Percentiles rank a stretch among this genome's conserved stretches.
Conservation (phyloP, 352 stramenopile species). For the Phytophthora tubulina region DNA sequence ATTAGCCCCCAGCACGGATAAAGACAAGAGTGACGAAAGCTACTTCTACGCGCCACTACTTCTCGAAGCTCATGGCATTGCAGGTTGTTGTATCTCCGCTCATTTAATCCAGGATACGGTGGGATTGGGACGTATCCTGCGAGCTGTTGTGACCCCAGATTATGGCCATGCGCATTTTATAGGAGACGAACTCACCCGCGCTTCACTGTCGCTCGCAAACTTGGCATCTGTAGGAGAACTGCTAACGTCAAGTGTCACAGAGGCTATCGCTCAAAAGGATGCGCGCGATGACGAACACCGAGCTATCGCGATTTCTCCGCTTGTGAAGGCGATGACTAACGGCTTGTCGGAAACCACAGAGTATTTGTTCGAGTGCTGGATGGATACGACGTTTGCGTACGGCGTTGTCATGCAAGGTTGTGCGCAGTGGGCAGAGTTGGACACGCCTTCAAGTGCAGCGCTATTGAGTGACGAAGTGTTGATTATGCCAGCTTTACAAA, state of each 20-base stretch:
- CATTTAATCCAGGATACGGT: slow-evolving; percentile 81
- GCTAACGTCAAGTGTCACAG: slow-evolving; percentile 52
- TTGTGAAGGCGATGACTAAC: slow-evolving; percentile 68
- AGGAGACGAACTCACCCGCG: slow-evolving; percentile 67
- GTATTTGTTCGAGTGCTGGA: slow-evolving; percentile 66
- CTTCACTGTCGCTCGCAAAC: slow-evolving; percentile 67
- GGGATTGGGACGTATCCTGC: slow-evolving; percentile 70
- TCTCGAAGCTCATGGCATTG: slow-evolving; percentile 75
- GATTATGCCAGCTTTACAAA: slow-evolving; percentile 45
- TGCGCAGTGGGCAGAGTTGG: slow-evolving; percentile 44
- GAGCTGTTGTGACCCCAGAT: slow-evolving; percentile 63
- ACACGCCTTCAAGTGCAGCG: slow-evolving; percentile 8
- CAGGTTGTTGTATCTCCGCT: slow-evolving; percentile 56
- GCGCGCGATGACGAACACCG: slow-evolving; percentile 29
- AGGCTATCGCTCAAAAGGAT: slow-evolving; percentile 41
- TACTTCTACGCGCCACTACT: slow-evolving; percentile 74
- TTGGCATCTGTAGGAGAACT: slow-evolving; percentile 69
- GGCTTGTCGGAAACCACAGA: slow-evolving; percentile 50
- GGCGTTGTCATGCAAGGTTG: slow-evolving; percentile 59
- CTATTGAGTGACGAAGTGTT: slow-evolving; percentile 28
- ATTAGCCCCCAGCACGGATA: slow-evolving; percentile 21
- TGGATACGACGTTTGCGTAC: slow-evolving; percentile 56
- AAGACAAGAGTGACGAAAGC: slow-evolving; percentile 26
- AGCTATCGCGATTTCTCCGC: slow-evolving; percentile 38
- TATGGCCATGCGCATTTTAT: slow-evolving; percentile 73